phyloP scores from a whole-genome alignment of 1,284 basidiomycete genomes.

The Golubevia sp. region DNA sequence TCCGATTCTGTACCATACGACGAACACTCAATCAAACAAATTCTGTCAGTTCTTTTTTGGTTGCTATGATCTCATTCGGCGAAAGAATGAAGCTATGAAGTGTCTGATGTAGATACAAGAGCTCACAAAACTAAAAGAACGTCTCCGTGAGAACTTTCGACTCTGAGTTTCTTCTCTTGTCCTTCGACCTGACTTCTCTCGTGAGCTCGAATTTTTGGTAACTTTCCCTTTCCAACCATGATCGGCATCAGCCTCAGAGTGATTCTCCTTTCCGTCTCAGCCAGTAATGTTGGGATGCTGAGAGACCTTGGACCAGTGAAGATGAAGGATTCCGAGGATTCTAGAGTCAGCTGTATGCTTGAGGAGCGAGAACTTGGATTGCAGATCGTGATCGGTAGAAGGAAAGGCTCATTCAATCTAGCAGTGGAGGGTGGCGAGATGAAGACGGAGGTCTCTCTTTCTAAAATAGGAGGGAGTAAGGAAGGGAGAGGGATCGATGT shows the following conservation, averaged over 20 bases:
- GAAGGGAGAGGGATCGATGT: background rate
- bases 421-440: background rate
- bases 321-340: slow-evolving; percentile 18
- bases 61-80: too few relatives aligned
- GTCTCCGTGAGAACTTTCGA: too few relatives aligned
- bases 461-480: background rate
- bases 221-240: background rate
- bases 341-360: slow-evolving; percentile 11
- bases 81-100: too few relatives aligned
- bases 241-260: background rate
- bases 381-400: slow-evolving; percentile 16
- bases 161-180: too few relatives aligned
- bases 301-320: slow-evolving; percentile 12
- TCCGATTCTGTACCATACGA: too few relatives aligned
- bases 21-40: too few relatives aligned
- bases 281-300: slow-evolving; percentile 14
- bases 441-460: background rate
- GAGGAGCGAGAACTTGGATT: slow-evolving; percentile 10
- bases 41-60: too few relatives aligned
- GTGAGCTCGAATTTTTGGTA: background rate
- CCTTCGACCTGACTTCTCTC: background rate
- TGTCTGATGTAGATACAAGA: too few relatives aligned
- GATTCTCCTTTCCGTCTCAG: background rate
- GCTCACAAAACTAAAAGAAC: too few relatives aligned
- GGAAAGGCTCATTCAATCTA: background rate